These are phyloP conservation scores for Magnaporthales sp. DNA, from an alignment of 2,329 filamentous ascomycete species.

Conservation along the genomic window DNA sequence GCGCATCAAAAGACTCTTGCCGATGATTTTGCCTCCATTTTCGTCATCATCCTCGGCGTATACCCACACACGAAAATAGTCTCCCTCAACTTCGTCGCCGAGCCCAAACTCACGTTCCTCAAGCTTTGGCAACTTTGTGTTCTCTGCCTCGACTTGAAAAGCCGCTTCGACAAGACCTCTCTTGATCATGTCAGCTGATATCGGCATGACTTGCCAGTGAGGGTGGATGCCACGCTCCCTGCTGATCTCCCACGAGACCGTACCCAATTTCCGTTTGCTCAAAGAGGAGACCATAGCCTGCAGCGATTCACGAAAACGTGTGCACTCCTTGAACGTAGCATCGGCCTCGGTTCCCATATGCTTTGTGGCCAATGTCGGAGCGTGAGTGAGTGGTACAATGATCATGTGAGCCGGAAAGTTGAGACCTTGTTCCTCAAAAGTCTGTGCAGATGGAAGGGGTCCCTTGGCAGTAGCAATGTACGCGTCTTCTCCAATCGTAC, in stretches of 20 bases:
- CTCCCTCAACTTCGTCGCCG: conserved; percentile 40
- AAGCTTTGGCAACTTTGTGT: conserved; percentile 48
- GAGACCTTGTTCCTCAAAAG: conserved; percentile 56
- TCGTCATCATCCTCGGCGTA: conserved; percentile 49
- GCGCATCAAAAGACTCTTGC: conserved; percentile 65
- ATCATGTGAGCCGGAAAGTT: conserved; percentile 79
- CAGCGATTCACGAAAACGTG: conserved; percentile 64
- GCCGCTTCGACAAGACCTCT: conserved; percentile 76
- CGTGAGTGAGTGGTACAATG: conserved; percentile 80
- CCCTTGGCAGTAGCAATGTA: conserved; percentile 93
- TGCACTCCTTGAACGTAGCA: conserved; percentile 72
- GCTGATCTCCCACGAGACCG: conserved; percentile 89
- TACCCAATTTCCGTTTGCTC: conserved; percentile 56
- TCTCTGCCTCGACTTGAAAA: conserved; percentile 83
- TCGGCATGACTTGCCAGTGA: conserved; percentile 88
- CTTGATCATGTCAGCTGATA: conserved; percentile 57
- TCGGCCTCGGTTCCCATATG: conserved; percentile 50
- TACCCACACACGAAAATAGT: conserved; percentile 79
- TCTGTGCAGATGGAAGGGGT: conserved; percentile 63
- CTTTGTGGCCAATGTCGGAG: conserved; percentile 56
- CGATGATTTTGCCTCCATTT: conserved; percentile 35
- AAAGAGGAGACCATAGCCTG: conserved; percentile 66
- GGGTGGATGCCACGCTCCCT: conserved; percentile 72
- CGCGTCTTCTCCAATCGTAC: conserved; percentile 76
- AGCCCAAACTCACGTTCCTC: conserved; percentile 37